phyloP scores from a whole-genome alignment of 768 basidiomycete genomes.

The Leucocoprinus sp. region DNA sequence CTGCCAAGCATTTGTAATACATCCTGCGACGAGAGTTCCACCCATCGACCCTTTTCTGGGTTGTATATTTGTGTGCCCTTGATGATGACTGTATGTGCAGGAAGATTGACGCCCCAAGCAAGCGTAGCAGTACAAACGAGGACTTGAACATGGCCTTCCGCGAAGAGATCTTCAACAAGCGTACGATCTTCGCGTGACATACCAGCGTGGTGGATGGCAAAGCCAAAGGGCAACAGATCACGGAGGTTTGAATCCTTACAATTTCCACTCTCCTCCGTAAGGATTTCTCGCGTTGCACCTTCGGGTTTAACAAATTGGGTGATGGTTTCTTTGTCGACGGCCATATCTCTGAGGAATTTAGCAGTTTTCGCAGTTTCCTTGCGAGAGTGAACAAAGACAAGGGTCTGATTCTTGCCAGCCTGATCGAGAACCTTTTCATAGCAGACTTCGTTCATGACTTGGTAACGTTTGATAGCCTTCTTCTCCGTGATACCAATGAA shows the following conservation, averaged over 20 bases:
- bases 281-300: conserved; percentile 82
- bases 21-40: conserved; percentile 92
- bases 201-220: conserved; percentile 96
- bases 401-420: conserved; percentile 76
- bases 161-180: conserved; percentile 90
- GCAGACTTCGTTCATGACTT: conserved; percentile 97
- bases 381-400: conserved; percentile 97
- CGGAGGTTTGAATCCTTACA: conserved; percentile 77
- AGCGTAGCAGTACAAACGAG: conserved; percentile 96
- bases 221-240: conserved; percentile 92
- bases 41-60: conserved; percentile 97
- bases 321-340: conserved; percentile 94
- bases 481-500: conserved; percentile 98
- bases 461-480: conserved; percentile 97
- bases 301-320: conserved; percentile 94
- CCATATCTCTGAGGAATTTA: conserved; percentile 87
- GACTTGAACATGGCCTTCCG: conserved; percentile 86
- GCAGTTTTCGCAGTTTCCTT: conserved; percentile 99
- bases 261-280: conserved; percentile 75
- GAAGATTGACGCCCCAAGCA: conserved; percentile 98
- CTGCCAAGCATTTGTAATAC: conserved; percentile 98
- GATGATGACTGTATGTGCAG: conserved; percentile 94
- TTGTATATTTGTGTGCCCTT: conserved; percentile 99
- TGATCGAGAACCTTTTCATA: conserved; percentile 98
- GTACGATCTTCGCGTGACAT: conserved; percentile 89